These are phyloP conservation scores for Schizothecium vesticola DNA, from an alignment of 495 filamentous ascomycete species.

Conservation along the genomic window DNA sequence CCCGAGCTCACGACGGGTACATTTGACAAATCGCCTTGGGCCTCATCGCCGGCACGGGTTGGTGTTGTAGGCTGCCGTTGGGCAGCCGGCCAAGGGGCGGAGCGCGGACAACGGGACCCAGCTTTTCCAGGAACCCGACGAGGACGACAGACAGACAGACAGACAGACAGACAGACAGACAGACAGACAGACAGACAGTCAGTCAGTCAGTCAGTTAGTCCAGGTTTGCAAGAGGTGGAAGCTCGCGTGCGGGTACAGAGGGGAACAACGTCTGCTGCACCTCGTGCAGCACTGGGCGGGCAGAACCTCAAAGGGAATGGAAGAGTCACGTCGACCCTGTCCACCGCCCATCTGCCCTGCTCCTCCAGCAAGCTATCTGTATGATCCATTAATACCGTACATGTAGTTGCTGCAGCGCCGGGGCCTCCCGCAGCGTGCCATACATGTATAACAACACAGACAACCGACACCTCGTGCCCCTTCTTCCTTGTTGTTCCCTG, in stretches of 20 bases:
- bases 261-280: background rate
- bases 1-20: background rate
- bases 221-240: background rate
- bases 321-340: background rate
- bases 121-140: background rate
- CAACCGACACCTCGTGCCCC: background rate
- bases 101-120: background rate
- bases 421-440: background rate
- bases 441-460: conserved; percentile 1
- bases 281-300: background rate
- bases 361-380: background rate
- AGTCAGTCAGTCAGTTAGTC: background rate
- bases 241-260: background rate
- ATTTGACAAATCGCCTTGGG: conserved; percentile 8
- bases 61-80: conserved; percentile 8
- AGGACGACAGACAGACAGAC: background rate
- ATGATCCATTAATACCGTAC: background rate
- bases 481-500: background rate
- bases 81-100: conserved; percentile 2
- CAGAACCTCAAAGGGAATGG: background rate
- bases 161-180: background rate
- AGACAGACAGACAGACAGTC: no score
- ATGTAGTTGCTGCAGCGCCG: background rate
- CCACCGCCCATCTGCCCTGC: background rate
- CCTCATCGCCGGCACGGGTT: background rate